Evolutionary conservation across 805 yeast genomes (phyloP).

Genomic region (Dipodascus albidus): DNA sequence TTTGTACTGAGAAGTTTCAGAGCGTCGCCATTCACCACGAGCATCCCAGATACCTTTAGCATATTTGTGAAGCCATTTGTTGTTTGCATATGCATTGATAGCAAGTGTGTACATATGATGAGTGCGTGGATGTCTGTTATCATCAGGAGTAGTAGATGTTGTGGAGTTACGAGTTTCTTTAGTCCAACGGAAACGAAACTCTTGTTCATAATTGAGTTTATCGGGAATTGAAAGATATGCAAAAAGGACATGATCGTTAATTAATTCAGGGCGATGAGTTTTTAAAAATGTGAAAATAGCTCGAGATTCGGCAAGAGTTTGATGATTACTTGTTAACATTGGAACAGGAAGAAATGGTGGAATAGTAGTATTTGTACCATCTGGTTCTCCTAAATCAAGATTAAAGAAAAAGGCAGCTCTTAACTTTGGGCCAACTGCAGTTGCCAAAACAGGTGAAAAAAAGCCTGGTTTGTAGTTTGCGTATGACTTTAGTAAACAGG

Average conservation of each 20-base stretch:
- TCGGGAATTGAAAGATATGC: constrained; percentile 41
- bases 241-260: constrained; percentile 35
- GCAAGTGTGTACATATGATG: constrained; percentile 48
- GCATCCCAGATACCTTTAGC: constrained; percentile 73
- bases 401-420: constrained; percentile 17
- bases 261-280: constrained; percentile 31
- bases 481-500: constrained; percentile 25
- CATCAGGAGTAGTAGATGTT: constrained; percentile 17
- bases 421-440: constrained; percentile 19
- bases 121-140: constrained; percentile 28
- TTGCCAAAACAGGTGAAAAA: constrained; percentile 19
- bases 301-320: constrained; percentile 58
- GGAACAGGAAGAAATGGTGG: constrained; percentile 66
- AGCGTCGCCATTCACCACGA: constrained; percentile 35
- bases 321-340: constrained; percentile 29
- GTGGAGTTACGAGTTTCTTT: constrained; percentile 26
- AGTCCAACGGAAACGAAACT: constrained; percentile 28
- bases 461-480: constrained; percentile 18
- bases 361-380: constrained; percentile 8
- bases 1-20: constrained; percentile 35
- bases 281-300: constrained; percentile 60
- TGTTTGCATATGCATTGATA: constrained; percentile 52
- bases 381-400: constrained; percentile 2
- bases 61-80: constrained; percentile 44
- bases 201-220: constrained; percentile 24